Conservation (phyloP, 139 green algal species). For the Chlorella vulgaris region DNA sequence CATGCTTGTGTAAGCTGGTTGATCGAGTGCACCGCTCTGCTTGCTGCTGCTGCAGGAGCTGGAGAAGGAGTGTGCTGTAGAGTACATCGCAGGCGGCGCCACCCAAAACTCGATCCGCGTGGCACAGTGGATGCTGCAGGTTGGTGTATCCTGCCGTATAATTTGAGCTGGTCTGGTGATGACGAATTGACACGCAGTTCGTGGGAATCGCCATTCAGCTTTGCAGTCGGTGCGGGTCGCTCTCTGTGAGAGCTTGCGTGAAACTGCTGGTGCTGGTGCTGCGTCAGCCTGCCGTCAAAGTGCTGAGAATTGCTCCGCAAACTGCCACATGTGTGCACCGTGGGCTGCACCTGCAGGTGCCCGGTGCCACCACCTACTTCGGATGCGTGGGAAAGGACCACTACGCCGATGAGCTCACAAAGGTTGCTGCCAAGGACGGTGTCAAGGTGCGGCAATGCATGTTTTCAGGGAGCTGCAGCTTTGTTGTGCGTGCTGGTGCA, state of each 20-base stretch:
- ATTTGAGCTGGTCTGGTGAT: neutral
- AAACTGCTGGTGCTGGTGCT: no score
- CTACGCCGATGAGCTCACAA: conserved; percentile 83
- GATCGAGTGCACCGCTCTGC: neutral
- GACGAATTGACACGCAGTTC: neutral
- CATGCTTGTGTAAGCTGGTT: neutral
- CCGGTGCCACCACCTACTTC: conserved; percentile 90
- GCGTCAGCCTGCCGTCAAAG: neutral
- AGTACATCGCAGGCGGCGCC: conserved; percentile 98
- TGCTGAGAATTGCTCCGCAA: no score
- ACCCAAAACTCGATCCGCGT: conserved; percentile 98
- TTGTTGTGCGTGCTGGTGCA: neutral
- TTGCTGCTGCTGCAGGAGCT: conserved; percentile 73
- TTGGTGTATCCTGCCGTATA: neutral
- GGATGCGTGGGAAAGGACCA: conserved; percentile 97
- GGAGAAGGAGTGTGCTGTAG: conserved; percentile 72
- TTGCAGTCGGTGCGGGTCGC: no score
- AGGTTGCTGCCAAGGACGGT: conserved; percentile 63
- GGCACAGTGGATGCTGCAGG: conserved; percentile 97
- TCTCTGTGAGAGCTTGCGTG: no score
- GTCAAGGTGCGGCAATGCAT: neutral
- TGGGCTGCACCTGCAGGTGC: conserved; percentile 42
- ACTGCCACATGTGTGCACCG: neutral
- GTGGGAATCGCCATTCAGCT: no score
- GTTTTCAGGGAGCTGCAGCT: neutral